Evolutionary conservation across 2,329 filamentous ascomycete species (phyloP).

Genomic region (Trichothecium roseum): DNA sequence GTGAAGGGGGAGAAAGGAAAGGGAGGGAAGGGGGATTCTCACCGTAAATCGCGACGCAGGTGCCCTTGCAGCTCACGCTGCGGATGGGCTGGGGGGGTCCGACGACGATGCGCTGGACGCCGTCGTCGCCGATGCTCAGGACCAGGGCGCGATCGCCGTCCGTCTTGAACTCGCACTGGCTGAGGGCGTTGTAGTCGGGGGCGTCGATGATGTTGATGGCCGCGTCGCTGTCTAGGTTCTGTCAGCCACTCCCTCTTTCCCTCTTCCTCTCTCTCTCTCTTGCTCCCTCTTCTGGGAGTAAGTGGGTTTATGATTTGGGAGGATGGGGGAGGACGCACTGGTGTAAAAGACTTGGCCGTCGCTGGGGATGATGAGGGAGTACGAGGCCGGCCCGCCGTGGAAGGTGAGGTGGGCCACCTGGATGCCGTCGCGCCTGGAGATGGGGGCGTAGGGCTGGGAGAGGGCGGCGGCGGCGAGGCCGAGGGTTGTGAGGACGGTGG

Average conservation of each 20-base stretch:
- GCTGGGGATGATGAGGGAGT: constrained; percentile 28
- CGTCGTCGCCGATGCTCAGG: constrained; percentile 13
- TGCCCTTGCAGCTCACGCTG: constrained; percentile 29
- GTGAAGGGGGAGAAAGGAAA: background rate
- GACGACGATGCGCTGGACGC: constrained; percentile 28
- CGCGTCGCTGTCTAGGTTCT: constrained; percentile 24
- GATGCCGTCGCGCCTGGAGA: constrained; percentile 12
- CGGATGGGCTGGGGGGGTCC: constrained; percentile 32
- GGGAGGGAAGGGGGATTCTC: no score
- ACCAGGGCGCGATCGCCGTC: constrained; percentile 19
- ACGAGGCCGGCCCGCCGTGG: constrained; percentile 28
- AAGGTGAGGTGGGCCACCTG: constrained; percentile 33
- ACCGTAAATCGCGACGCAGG: constrained; percentile 30
- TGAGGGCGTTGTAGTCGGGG: constrained; percentile 30
- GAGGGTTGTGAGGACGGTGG: constrained; percentile 5
- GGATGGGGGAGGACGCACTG: constrained; percentile 15
- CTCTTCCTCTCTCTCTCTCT: no score
- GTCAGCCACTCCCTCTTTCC: no score
- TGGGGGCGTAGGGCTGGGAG: constrained; percentile 1
- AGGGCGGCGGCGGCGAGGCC: constrained; percentile 4
- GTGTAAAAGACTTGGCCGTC: constrained; percentile 27
- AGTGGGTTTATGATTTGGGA: background rate
- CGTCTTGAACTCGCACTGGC: constrained; percentile 32
- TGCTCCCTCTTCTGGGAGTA: no score
- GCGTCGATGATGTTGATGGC: constrained; percentile 29